Conservation (phyloP, 768 basidiomycete genomes). For the Coprinopsis cinerea region DNA sequence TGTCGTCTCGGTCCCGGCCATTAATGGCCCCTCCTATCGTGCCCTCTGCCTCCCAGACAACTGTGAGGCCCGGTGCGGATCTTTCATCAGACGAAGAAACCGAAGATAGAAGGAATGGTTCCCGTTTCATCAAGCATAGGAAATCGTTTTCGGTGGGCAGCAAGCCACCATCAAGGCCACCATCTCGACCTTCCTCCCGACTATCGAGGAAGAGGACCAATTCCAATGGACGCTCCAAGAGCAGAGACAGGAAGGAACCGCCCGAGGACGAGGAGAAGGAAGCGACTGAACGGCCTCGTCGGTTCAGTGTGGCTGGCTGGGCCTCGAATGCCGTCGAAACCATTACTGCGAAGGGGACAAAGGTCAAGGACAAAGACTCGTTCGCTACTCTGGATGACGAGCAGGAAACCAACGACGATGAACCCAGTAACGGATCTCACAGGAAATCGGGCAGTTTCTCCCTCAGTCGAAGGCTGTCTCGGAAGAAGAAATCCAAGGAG, state of each 20-base stretch:
- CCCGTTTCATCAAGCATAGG: conserved; percentile 22
- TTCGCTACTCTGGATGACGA: conserved; percentile 53
- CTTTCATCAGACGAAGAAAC: conserved; percentile 36
- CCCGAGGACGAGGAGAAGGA: conserved; percentile 31
- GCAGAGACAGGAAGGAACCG: conserved; percentile 12
- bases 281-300: conserved; percentile 31
- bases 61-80: conserved; percentile 9
- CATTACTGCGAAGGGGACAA: conserved; percentile 48
- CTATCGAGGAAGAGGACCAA: conserved; percentile 61
- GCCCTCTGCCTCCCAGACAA: neutral
- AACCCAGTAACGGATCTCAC: conserved; percentile 14
- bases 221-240: conserved; percentile 37
- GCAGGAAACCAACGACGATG: conserved; percentile 23
- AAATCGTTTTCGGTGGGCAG: conserved; percentile 39
- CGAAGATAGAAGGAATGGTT: conserved; percentile 17
- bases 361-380: conserved; percentile 50
- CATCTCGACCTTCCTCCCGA: conserved; percentile 44
- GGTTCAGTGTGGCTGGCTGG: conserved; percentile 56
- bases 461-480: conserved; percentile 23
- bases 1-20: neutral
- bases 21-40: neutral
- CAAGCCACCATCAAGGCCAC: conserved; percentile 12
- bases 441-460: conserved; percentile 24
- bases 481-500: conserved; percentile 32
- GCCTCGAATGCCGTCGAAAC: conserved; percentile 60